Base-by-base conservation (phyloP, 2,329 filamentous ascomycete genomes). In the Tolypocladium tundrense region DNA sequence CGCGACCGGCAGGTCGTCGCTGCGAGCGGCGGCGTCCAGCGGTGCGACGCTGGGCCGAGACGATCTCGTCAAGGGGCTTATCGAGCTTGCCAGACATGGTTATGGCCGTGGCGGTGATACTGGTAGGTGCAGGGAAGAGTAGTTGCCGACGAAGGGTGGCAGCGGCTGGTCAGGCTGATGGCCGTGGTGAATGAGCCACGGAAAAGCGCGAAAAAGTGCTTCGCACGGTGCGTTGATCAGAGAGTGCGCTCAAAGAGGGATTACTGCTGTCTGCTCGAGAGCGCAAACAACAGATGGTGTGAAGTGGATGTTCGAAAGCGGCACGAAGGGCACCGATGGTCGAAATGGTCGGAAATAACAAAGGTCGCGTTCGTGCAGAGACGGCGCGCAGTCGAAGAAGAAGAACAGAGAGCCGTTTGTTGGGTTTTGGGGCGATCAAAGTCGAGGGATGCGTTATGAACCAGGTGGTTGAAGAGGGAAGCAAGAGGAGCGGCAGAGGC, bases 61-160 rank as follows among this genome's bases (percentile, higher is more conserved):
- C 87, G 77, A 99, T 97, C 78, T 97, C 91, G 75, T 97, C 94
- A 66, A 99, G 90, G 79, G 91, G 92, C 80, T 95, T 88, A 75
- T 97, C 91, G 71, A 99, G 88, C 80, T 97, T 97, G 79, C 85
- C 88, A 80, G 91, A 90, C 91, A 96, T 96, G 66, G 67, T 88
- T 75, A 69, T 62, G 62, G 60, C 24, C 59, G 64, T 57, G 39
- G 21, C 21, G 39, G 35, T 54, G 42, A 21, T 42, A 40, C 82
- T 33, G 45, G 10, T 50, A 11, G 27, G 45, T n/a, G 45, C 16
- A 50, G 14, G 45, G 3, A 50, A 10, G 45, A 33, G 16, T 31
- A 50, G 27, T 7, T 31, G 45, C 45, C 11, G 16, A 19, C 43
- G 24, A 19, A 31, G 16, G 33, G 27, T 33, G 27, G 45, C 14